Conservation (phyloP, 495 filamentous ascomycete genomes). For the Podospora comata region DNA sequence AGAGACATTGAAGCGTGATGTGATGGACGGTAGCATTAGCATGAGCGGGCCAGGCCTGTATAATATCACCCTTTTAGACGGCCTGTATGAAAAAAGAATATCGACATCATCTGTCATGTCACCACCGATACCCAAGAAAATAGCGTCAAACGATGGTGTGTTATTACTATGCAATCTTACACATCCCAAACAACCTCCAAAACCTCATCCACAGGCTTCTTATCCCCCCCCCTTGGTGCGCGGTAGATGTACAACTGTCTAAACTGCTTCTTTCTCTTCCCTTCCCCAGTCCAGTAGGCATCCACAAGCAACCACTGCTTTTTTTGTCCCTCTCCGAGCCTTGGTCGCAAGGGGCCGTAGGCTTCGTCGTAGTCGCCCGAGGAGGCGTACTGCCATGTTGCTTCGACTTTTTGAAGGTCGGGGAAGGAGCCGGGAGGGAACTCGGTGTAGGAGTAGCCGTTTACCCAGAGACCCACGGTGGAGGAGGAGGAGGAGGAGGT, state of each 20-base stretch:
- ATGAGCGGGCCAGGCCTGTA: constrained; percentile 17
- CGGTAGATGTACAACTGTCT: constrained; percentile 32
- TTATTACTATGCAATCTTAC: constrained; percentile 6
- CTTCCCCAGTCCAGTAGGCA: not conserved
- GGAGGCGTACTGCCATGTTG: constrained; percentile 56
- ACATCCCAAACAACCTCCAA: constrained; percentile 36
- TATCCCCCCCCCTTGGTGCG: constrained; percentile 1
- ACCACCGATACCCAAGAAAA: not conserved
- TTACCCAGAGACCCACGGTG: constrained; percentile 45
- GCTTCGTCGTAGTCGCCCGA: constrained; percentile 47
- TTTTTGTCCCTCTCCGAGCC: constrained; percentile 32
- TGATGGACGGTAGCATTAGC: not conserved
- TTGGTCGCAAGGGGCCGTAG: constrained; percentile 50
- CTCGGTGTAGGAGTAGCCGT: constrained; percentile 59
- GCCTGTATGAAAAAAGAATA: not conserved
- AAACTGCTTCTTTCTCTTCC: constrained; percentile 13
- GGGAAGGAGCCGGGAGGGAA: constrained; percentile 48
- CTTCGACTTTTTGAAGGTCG: constrained; percentile 57
- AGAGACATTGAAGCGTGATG: constrained; percentile 26
- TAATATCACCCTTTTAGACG: constrained; percentile 12
- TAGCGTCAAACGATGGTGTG: not conserved
- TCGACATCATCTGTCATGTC: not conserved
- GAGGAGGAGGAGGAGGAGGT: not conserved
- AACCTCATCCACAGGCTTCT: constrained; percentile 29
- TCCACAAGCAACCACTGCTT: constrained; percentile 27